These are phyloP conservation scores for Helichrysum umbraculigerum DNA, from an alignment of 129 eudicot species.

Conservation along the genomic window DNA sequence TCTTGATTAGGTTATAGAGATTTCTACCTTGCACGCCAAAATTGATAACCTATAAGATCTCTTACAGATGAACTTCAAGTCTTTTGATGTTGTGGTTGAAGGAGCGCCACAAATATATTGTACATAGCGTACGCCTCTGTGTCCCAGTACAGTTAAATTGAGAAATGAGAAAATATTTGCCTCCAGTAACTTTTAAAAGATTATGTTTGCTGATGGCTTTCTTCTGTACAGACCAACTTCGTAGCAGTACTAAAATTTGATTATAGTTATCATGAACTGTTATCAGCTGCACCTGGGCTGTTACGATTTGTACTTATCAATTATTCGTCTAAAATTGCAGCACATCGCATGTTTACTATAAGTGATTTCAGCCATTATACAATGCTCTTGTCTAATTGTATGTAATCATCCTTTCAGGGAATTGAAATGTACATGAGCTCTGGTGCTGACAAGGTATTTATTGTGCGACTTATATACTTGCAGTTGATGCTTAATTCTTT, in stretches of 20 bases:
- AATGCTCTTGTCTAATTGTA: conserved; percentile 26
- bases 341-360: background rate
- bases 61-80: background rate
- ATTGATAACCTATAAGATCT: background rate
- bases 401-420: conserved; percentile 55
- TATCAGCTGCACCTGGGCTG: background rate
- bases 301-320: background rate
- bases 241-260: background rate
- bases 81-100: background rate
- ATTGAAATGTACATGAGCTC: conserved; percentile 82
- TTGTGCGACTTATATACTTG: conserved; percentile 4
- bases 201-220: conserved; percentile 1
- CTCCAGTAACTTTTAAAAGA: background rate
- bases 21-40: background rate
- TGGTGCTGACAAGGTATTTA: conserved; percentile 71
- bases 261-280: background rate
- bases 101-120: background rate
- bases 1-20: background rate
- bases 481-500: conserved; percentile 4
- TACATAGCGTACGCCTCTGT: background rate
- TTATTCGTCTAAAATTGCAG: background rate
- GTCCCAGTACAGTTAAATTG: background rate
- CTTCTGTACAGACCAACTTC: background rate
- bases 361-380: conserved; percentile 1
- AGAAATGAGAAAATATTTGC: background rate